phyloP scores from a whole-genome alignment of 2,329 filamentous ascomycete genomes.

The Cercospora sp. region DNA sequence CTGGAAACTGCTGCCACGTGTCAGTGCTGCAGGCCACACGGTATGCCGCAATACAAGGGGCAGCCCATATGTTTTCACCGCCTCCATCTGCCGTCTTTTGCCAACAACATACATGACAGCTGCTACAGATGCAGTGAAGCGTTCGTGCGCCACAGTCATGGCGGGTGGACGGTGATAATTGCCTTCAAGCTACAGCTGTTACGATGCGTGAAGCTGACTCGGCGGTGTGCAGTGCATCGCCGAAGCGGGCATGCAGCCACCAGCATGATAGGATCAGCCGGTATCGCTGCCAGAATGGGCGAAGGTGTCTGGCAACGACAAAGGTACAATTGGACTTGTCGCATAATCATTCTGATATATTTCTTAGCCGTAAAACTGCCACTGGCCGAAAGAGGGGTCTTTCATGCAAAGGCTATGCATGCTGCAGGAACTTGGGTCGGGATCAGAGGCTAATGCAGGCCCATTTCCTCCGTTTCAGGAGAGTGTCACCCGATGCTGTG shows the following conservation, averaged over 20 bases:
- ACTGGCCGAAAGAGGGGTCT: background rate
- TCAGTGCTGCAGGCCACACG: background rate
- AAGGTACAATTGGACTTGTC: background rate
- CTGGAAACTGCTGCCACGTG: background rate
- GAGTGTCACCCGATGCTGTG: background rate
- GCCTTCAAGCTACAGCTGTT: conserved; percentile 4
- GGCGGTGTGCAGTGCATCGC: background rate
- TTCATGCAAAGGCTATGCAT: conserved; percentile 2
- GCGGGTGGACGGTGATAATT: background rate
- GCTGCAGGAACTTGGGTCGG: conserved; percentile 10
- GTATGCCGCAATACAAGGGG: background rate
- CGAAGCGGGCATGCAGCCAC: background rate
- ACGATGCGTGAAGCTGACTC: background rate
- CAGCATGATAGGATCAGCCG: background rate
- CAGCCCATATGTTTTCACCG: background rate
- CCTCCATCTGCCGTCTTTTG: background rate
- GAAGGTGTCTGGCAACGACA: background rate
- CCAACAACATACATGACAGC: background rate
- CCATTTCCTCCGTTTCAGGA: background rate
- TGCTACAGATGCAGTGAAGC: background rate
- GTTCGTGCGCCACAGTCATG: background rate
- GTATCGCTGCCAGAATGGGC: background rate
- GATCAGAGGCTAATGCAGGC: conserved; percentile 6
- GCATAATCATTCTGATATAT: background rate
- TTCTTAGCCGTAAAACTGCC: background rate